Percentiles rank a stretch among this genome's conserved stretches.
These are phyloP conservation scores for Tricholomella constricta DNA, from an alignment of 768 basidiomycete genomes.

Conservation along the genomic window DNA sequence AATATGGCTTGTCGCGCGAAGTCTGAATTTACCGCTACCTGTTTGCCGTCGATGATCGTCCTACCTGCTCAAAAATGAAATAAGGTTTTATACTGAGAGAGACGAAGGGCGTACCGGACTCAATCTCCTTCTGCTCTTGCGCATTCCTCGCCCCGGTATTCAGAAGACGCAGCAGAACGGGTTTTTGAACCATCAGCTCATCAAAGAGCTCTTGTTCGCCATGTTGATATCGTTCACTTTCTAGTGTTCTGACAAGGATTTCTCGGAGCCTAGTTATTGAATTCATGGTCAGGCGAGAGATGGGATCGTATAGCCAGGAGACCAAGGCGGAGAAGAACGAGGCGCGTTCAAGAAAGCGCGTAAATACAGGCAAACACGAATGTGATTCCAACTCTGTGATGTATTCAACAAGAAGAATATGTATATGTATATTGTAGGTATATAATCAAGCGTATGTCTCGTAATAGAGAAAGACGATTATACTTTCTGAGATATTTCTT, in stretches of 20 bases:
- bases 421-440: too few species aligned
- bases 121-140: conserved; percentile 72
- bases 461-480: too few species aligned
- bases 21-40: conserved; percentile 75
- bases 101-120: conserved; percentile 50
- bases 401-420: too few species aligned
- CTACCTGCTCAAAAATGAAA: conserved; percentile 50
- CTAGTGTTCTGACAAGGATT: conserved; percentile 49
- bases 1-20: conserved; percentile 78
- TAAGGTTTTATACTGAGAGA: not conserved
- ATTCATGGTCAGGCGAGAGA: conserved; percentile 45
- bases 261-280: conserved; percentile 59
- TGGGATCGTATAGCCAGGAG: not conserved
- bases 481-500: too few species aligned
- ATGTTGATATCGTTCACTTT: conserved; percentile 44
- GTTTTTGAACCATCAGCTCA: conserved; percentile 66
- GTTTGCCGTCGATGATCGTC: conserved; percentile 60
- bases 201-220: conserved; percentile 78
- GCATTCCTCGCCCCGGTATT: conserved; percentile 62
- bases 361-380: conserved; percentile 24
- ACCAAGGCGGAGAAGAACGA: not conserved
- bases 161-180: conserved; percentile 62
- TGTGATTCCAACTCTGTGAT: not conserved
- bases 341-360: conserved; percentile 23
- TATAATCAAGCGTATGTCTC: too few species aligned